Base-by-base conservation (phyloP, 2,329 filamentous ascomycete species). In the Scedosporium dehoogii region DNA sequence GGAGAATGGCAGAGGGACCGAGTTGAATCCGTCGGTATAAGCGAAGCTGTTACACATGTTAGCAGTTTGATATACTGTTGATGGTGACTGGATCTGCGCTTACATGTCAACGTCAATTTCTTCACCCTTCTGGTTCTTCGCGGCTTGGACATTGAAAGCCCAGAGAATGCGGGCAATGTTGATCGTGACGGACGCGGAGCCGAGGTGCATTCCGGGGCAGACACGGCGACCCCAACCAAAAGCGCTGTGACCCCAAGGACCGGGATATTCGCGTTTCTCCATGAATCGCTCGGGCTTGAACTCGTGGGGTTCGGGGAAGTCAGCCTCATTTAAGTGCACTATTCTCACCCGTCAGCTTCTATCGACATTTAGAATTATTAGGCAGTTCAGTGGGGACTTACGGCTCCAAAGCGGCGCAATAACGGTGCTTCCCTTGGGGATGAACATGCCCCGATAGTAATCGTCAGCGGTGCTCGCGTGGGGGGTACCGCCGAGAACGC, bases 121-220 rank as follows among this genome's bases (percentile, higher is more conserved):
- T 9, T 66, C 64, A 0, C 71, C 73, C 10, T 69, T 68, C 10
- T 67, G 66, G 5, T 73, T 66, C 59, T 69, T 70, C 1, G 67
- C 72, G 0, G 71, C 70, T 0, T 64, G 64, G 5, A 79, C 68
- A 0, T 79, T 67, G 61, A 84, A 85, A 0, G 75, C 82, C 83
- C 83, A 86, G 0, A 86, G 68, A 0, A 81, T 70, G 2, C 78
- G 75, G 0, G 79, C 74, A 21, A 82, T 76, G 53, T 74, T 76
- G 1, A 81, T 69, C 9, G 75, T 73, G 0, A 85, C 72, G 0
- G 76, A 82, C 0, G 80, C 76, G 51, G 81, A 77, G 0, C 79
- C 81, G 0, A 85, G 74, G 60, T 85, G 81, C 65, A 81, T 71
- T 0, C 76, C 76, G 0, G 76, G 74, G 12, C 76, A 78, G 7